These are phyloP conservation scores for Penicillium italicum DNA, from an alignment of 2,329 filamentous ascomycete genomes.

Conservation along the genomic window DNA sequence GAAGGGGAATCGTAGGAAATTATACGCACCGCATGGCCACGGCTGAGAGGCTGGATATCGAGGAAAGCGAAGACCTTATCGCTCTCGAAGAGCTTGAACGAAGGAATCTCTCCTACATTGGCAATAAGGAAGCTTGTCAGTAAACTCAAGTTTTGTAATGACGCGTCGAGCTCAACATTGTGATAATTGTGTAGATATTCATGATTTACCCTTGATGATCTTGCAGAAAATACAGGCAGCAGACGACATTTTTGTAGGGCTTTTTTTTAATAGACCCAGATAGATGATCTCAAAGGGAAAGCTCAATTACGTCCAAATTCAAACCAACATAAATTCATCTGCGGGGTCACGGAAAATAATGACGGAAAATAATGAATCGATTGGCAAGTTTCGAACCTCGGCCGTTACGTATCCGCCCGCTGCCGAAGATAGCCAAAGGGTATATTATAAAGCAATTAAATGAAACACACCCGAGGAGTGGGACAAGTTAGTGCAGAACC, in stretches of 20 bases:
- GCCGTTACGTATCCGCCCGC: neutral
- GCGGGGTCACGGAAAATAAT: too few species aligned
- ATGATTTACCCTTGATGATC: constrained; percentile 82
- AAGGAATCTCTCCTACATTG: constrained; percentile 80
- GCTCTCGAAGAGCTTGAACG: constrained; percentile 92
- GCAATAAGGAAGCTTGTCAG: neutral
- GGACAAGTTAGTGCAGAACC: constrained; percentile 67
- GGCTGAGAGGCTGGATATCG: constrained; percentile 85
- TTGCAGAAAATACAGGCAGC: constrained; percentile 93
- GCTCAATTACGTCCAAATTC: neutral
- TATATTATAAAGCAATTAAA: constrained; percentile 7
- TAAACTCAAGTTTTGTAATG: neutral
- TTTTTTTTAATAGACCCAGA: neutral
- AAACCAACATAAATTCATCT: constrained; percentile 1
- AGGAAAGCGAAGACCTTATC: constrained; percentile 93
- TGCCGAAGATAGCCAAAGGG: neutral
- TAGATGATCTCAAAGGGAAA: neutral
- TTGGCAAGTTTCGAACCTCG: constrained; percentile 30
- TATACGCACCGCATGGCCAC: constrained; percentile 75
- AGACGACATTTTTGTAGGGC: constrained; percentile 27
- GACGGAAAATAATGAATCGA: constrained; percentile 9
- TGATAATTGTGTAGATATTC: neutral
- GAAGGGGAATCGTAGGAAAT: constrained; percentile 8
- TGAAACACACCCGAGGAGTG: constrained; percentile 52
- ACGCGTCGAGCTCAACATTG: neutral